Evolutionary conservation across 2,329 filamentous ascomycete species (phyloP).

Genomic region (Hymenoscyphus fraxineus): DNA sequence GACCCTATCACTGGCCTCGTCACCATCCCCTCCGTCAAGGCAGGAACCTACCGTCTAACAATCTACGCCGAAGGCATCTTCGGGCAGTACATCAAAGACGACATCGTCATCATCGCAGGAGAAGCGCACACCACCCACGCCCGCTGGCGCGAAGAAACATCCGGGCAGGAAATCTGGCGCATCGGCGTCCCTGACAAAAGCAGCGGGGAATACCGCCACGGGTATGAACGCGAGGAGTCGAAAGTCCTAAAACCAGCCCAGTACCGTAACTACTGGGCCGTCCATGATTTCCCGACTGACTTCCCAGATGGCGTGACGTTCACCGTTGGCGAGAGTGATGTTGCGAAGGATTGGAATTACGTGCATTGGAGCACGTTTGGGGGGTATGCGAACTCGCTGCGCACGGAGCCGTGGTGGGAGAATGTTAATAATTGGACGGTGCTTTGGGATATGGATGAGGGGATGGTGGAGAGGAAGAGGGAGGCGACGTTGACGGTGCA

Average conservation of each 20-base stretch:
- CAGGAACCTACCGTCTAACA: conserved; percentile 58
- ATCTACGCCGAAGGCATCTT: conserved; percentile 61
- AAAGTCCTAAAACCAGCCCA: conserved; percentile 52
- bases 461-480: conserved; percentile 40
- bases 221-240: conserved; percentile 45
- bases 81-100: conserved; percentile 54
- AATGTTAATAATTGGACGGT: conserved; percentile 59
- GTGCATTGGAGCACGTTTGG: conserved; percentile 65
- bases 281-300: conserved; percentile 56
- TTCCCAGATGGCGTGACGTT: conserved; percentile 57
- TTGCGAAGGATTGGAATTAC: conserved; percentile 54
- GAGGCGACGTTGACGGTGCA: conserved; percentile 59
- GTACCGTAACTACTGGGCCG: conserved; percentile 58
- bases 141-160: conserved; percentile 51
- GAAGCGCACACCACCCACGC: conserved; percentile 39
- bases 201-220: conserved; percentile 57
- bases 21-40: conserved; percentile 50
- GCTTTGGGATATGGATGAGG: conserved; percentile 45
- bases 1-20: conserved; percentile 43
- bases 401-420: conserved; percentile 42
- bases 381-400: conserved; percentile 46
- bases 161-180: conserved; percentile 57
- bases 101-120: conserved; percentile 40
- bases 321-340: conserved; percentile 50
- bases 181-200: conserved; percentile 61